A percentile compares a stretch with the other conserved stretches of the same genome.
Conservation (phyloP, 2,329 filamentous ascomycete species). For the Anthostomella pinea region DNA sequence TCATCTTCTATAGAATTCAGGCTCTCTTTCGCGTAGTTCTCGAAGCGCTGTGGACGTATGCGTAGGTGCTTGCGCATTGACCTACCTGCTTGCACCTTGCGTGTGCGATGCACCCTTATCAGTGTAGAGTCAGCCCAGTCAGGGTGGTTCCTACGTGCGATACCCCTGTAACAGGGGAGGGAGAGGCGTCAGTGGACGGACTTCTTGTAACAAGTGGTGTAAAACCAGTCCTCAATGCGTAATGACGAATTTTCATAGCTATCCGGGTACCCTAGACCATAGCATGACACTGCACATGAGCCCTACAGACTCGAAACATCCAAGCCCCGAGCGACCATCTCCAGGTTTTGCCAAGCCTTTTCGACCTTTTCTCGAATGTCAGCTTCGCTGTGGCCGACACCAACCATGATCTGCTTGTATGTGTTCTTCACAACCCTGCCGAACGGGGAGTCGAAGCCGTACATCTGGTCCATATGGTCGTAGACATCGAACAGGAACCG, state of each 20-base stretch:
- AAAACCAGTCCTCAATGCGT: background rate
- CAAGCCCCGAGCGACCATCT: constrained; percentile 17
- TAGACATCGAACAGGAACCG: constrained; percentile 26
- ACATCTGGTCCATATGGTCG: constrained; percentile 23
- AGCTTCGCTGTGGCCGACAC: constrained; percentile 15
- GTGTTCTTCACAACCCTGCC: constrained; percentile 22
- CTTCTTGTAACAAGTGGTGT: too few species aligned
- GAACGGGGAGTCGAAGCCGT: constrained; percentile 22
- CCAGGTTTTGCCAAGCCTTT: constrained; percentile 18
- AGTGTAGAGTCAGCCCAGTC: too few species aligned
- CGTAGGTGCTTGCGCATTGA: too few species aligned
- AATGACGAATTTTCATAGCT: background rate
- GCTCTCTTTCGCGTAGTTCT: too few species aligned
- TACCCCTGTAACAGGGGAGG: too few species aligned
- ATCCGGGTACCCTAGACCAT: background rate
- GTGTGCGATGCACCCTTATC: too few species aligned
- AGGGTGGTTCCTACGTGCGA: too few species aligned
- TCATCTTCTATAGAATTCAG: too few species aligned
- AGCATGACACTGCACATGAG: too few species aligned
- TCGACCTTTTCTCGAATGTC: constrained; percentile 20
- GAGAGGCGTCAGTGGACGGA: too few species aligned
- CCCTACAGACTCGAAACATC: constrained; percentile 14
- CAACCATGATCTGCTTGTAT: constrained; percentile 24
- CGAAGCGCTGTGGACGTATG: too few species aligned
- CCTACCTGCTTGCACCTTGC: too few species aligned